Evolutionary conservation across 2,329 filamentous ascomycete species (phyloP), one percentile per base, ranked within the genome.

Genomic region (Cytospora piceicola): DNA sequence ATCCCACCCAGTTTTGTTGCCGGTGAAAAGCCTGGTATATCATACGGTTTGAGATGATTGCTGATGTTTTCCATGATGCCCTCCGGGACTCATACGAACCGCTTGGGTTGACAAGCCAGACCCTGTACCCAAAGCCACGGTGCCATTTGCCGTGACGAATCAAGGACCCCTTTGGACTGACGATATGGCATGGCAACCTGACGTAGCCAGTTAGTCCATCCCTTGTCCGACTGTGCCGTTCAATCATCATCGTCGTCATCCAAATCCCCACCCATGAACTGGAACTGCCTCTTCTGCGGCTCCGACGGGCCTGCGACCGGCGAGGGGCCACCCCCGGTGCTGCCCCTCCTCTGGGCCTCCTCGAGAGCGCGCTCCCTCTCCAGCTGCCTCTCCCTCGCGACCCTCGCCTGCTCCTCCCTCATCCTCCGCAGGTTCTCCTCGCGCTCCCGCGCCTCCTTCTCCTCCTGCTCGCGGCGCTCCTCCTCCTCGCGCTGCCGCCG

Each of bases 401-500:
- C 71, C 20, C 80, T 77, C 68, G 82, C 82, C 22, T 77, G 74
- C 68, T 85, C 83, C 69, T 84, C 82, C 59, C 75, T 76, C 68
- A 77, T 76, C 68, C 77, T 78, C 55, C 77, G 76, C 51, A 75
- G 74, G 12, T 71, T 72, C 63, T 74, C 76, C 55, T 75, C 75
- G 34, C 74, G 71, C 62, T 79, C 77, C 58, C 69, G 66, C 24
- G 74, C 72, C 36, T 71, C 74, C 34, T 70, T 70, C 70, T 82
- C 81, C 66, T 85, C 83, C 56, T 84, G 83, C 65, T 83, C 83
- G 61, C 79, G 79, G 52, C 77, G 77, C 73, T 82, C 81, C 67
- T 81, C 80, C 67, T 85, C 84, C 63, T 85, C 83, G 60, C 82
- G 82, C 64, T 78, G 77, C 51, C 75, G 76, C 73, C 80, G 80